Base-by-base conservation (phyloP, 2,329 filamentous ascomycete genomes). In the Nemania diffusa region DNA sequence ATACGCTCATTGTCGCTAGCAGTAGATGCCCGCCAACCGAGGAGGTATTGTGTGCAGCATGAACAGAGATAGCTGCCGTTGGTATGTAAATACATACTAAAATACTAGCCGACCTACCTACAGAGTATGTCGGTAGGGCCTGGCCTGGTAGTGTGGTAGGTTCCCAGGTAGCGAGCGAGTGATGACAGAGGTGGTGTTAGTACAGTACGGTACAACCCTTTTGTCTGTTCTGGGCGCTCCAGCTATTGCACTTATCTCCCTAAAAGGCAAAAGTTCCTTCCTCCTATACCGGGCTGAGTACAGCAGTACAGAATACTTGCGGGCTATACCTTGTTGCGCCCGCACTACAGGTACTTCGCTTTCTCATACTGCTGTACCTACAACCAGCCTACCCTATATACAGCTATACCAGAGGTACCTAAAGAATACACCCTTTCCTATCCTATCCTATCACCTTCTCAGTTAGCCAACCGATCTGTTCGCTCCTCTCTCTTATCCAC, bases 381-480 rank as follows among this genome's bases (percentile, higher is more conserved):
- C 59, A 26, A 32, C 59, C 42, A 56, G 26, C 27, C 59, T 26
- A 40, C 50, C 57, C 59, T 65, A 42, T 20, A 32, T 42, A 42
- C 66, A 69, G 68, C 67, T 67, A 63, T 67, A 57, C 57, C 37
- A 44, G 48, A 67, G 56, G 67, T 69, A 67, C 60, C 51, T 32
- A 32, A 5, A 32, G n/a, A n/a, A n/a, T 64, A 44, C 55, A 57
- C 53, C 32, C 50, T 57, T 48, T 60, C 50, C 57, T 42, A 61
- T 70, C 52, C 57, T 42, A 63, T 70, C 52, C 72, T 69, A 71
- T 67, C 70, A 66, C 64, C 62, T 69, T 65, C 59, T 66, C 56
- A 70, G 71, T 74, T 73, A 74, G 71, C 73, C 67, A 72, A 72
- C 73, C 73, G 73, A 75, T 73, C 73, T 73, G 72, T 70, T 73